Base-by-base conservation (phyloP, 305 asterid genomes). In the Fraxinus floribunda region DNA sequence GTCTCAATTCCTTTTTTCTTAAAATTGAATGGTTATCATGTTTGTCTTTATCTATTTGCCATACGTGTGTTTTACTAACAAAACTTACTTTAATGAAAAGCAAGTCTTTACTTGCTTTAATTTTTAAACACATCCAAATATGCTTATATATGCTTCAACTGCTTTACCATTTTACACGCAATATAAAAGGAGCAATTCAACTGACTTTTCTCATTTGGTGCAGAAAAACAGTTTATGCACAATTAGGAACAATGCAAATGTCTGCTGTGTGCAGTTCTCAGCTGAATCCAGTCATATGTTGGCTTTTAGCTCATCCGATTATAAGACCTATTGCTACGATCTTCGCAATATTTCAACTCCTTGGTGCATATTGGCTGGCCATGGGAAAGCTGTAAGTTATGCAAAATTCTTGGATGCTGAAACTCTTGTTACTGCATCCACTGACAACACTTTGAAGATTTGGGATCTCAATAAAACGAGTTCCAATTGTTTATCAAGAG, bases 181-280 rank as follows among this genome's bases (percentile, higher is more conserved):
- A 24, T 29, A 9, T 68, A 26, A 24, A 68, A 29, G n/a, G 75
- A 29, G 74, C 15, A n/a, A 66, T 70, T 13, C 44, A 34, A 78
- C 78, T 86, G 74, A 80, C 36, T 38, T 81, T 64, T 89, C 83
- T 77, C 70, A 49, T 79, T 84, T 85, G 88, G 66, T 91, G 93
- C 99, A 95, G 99, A 90, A 82, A 87, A 93, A 92, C 79, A 94
- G 98, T 71, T 85, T 91, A 85, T 92, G 97, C 95, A 91, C 99
- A 8, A 94, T 94, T 55, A 91, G 88, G 92, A 94, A 87, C 90
- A 90, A 88, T 88, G 97, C 98, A 60, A 94, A 94, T 88, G 97
- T 95, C 62, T 95, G 99, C 91, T 83, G 94, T 83, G 94, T 95
- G 80, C 98, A 94, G 90, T 94, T 94, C 88, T 95, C 99, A 66